These are phyloP conservation scores for Alloascoidea hylecoeti DNA, from an alignment of 805 yeast species.

Conservation along the genomic window DNA sequence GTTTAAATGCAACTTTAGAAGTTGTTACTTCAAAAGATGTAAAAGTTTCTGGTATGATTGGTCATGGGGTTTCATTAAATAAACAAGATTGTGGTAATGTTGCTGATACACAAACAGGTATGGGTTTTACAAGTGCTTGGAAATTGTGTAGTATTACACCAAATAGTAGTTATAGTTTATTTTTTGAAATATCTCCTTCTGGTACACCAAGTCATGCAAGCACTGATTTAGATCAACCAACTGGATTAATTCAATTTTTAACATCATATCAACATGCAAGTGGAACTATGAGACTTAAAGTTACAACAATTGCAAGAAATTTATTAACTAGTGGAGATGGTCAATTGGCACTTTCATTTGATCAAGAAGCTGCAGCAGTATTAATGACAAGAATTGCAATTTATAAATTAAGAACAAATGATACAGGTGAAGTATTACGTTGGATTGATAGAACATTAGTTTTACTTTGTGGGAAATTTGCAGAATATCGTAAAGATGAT, in stretches of 20 bases:
- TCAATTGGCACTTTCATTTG: slow-evolving; percentile 36
- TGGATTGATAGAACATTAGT: slow-evolving; percentile 34
- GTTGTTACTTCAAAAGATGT: slow-evolving; percentile 34
- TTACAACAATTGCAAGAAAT: slow-evolving; percentile 39
- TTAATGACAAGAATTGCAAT: slow-evolving; percentile 42
- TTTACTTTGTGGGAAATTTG: slow-evolving; percentile 30
- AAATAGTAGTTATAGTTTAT: slow-evolving; percentile 44
- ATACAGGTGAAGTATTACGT: slow-evolving; percentile 26
- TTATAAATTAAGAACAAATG: slow-evolving; percentile 22
- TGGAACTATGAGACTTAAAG: slow-evolving; percentile 42
- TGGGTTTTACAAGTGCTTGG: slow-evolving; percentile 43
- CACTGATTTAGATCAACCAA: slow-evolving; percentile 6
- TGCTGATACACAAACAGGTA: slow-evolving; percentile 26
- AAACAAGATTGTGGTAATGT: slow-evolving; percentile 17
- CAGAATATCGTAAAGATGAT: slow-evolving; percentile 30
- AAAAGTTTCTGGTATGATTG: slow-evolving; percentile 44
- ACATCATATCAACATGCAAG: slow-evolving; percentile 49
- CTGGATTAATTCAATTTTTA: slow-evolving; percentile 34
- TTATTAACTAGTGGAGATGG: slow-evolving; percentile 23
- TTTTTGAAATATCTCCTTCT: slow-evolving; percentile 27
- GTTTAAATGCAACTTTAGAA: slow-evolving; percentile 46
- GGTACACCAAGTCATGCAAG: neutral
- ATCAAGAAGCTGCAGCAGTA: slow-evolving; percentile 59
- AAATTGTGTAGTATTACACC: slow-evolving; percentile 40
- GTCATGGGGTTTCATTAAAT: slow-evolving; percentile 40